Conservation (phyloP, 352 stramenopile species). For the Globisporangium viniferum region DNA sequence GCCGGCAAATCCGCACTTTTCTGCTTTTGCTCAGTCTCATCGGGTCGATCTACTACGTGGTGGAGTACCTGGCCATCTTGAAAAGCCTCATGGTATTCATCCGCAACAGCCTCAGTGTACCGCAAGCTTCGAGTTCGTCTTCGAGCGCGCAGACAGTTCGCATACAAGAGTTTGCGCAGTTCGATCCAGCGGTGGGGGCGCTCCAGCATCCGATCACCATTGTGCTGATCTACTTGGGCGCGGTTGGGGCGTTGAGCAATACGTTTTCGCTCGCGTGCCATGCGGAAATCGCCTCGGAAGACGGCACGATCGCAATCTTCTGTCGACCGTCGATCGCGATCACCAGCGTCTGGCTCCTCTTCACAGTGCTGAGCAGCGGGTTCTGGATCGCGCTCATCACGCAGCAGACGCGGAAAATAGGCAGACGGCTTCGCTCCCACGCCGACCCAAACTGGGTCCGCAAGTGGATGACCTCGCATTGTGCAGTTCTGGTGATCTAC, state of each 20-base stretch:
- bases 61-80: conserved; percentile 29
- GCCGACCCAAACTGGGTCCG: conserved; percentile 24
- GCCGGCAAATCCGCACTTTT: conserved; percentile 33
- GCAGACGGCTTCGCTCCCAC: conserved; percentile 23
- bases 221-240: conserved; percentile 36
- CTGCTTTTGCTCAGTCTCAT: conserved; percentile 35
- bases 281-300: conserved; percentile 22
- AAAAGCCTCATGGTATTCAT: conserved; percentile 8
- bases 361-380: conserved; percentile 35
- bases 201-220: conserved; percentile 30
- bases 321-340: conserved; percentile 33
- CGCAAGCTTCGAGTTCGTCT: neutral
- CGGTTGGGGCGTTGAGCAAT: conserved; percentile 38
- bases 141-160: neutral
- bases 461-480: conserved; percentile 22
- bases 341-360: conserved; percentile 25
- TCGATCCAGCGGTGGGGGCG: conserved; percentile 20
- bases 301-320: conserved; percentile 32
- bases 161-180: conserved; percentile 3
- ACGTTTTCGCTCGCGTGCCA: conserved; percentile 38
- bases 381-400: conserved; percentile 41
- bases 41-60: conserved; percentile 28
- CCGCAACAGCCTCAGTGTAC: neutral
- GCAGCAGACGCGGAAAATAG: conserved; percentile 25
- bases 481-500: conserved; percentile 24